These are phyloP conservation scores for Przewalskia tangutica DNA, from an alignment of 257 asterid species.

Conservation along the genomic window DNA sequence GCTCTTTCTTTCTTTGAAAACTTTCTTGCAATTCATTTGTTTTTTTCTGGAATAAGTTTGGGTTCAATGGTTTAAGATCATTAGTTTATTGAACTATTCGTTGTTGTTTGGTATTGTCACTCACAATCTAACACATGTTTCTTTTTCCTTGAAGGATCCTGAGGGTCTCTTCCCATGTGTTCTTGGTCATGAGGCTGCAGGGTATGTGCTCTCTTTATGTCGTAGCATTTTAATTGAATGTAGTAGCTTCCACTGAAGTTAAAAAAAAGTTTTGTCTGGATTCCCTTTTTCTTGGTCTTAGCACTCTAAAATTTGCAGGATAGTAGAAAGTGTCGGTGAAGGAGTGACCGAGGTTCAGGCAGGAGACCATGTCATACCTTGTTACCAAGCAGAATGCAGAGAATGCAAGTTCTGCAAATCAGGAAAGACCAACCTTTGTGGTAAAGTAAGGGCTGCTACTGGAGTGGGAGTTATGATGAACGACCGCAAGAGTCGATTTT, in stretches of 20 bases:
- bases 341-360: constrained; percentile 87
- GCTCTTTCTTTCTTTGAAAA: background rate
- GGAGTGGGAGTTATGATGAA: constrained; percentile 97
- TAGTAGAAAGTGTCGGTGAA: constrained; percentile 92
- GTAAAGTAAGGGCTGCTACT: constrained; percentile 89
- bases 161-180: constrained; percentile 99
- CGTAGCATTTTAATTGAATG: background rate
- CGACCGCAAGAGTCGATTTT: constrained; percentile 83
- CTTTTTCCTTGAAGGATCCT: constrained; percentile 65
- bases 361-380: constrained; percentile 97
- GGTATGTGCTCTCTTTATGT: constrained; percentile 32
- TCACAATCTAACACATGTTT: background rate
- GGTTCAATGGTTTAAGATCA: background rate
- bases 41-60: background rate
- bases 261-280: background rate
- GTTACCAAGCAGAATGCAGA: constrained; percentile 96
- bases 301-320: constrained; percentile 23
- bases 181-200: constrained; percentile 99
- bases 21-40: background rate
- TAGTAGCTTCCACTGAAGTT: background rate
- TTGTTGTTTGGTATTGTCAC: background rate
- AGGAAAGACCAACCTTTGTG: constrained; percentile 92
- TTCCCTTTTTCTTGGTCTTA: background rate
- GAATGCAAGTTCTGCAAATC: constrained; percentile 97
- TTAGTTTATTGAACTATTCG: background rate